A percentile compares a stretch with the other conserved stretches of the same genome.
Evolutionary conservation across 192 early-diverging fungal species (phyloP).

Genomic region (Spizellomyces punctatus): DNA sequence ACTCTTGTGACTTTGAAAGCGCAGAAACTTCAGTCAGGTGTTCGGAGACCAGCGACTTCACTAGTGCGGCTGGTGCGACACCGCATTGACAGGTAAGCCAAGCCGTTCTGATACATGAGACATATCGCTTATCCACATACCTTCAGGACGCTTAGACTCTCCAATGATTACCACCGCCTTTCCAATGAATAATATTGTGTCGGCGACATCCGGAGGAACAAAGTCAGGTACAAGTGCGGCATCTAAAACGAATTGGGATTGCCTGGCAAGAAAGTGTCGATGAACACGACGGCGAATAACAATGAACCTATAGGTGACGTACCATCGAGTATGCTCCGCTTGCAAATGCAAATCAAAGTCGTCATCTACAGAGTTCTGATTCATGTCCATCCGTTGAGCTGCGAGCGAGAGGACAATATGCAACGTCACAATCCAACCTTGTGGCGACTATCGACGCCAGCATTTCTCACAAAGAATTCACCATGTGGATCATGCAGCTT

Average conservation of each 20-base stretch:
- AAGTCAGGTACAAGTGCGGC: conserved; percentile 50
- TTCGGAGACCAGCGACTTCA: not conserved
- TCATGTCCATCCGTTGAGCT: too few species aligned
- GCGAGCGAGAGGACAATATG: too few species aligned
- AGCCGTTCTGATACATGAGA: too few species aligned
- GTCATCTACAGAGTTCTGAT: too few species aligned
- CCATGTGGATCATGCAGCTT: conserved; percentile 56
- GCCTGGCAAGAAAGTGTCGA: conserved; percentile 34
- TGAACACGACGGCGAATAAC: not conserved
- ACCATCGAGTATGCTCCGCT: conserved; percentile 34
- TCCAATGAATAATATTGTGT: conserved; percentile 70
- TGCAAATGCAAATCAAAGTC: not conserved
- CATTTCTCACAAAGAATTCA: conserved; percentile 66
- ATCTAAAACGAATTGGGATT: conserved; percentile 52
- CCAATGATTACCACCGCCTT: conserved; percentile 62
- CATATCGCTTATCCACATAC: not conserved
- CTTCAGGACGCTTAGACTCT: conserved; percentile 26
- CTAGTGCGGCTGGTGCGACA: too few species aligned
- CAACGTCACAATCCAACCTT: too few species aligned
- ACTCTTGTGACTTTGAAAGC: conserved; percentile 30
- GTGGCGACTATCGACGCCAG: not conserved
- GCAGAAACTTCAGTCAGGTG: conserved; percentile 19
- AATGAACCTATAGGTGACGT: not conserved
- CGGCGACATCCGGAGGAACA: conserved; percentile 53
- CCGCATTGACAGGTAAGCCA: too few species aligned